Evolutionary conservation across 176 grass and related monocot species (phyloP), one percentile per base, ranked within the genome.

Genomic region (Saccharum spontaneum): DNA sequence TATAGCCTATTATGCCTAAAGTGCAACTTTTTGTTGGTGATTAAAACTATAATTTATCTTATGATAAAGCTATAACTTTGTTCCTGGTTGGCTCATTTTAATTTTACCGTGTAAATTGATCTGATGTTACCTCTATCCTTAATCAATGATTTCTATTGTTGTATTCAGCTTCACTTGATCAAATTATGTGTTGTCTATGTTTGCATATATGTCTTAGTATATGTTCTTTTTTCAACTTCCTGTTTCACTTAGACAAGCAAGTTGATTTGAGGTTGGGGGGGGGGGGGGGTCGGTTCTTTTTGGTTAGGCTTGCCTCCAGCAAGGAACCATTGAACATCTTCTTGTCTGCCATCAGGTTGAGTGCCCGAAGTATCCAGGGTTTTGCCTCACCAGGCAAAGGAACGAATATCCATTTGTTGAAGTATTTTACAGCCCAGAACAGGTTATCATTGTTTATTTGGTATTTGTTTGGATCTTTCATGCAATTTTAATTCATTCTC

Each of bases 361-460:
- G 78, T 98, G 95, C 72, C 92, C 95, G 72, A 98, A 98, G 91
- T 95, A 93, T 90, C 95, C 95, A 48, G 89, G 92, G 63, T 98
- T 98, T 95, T 93, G 95, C 76, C 88, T 98, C 16, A 83, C 92
- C 23, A 93, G 95, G 72, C 92, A 92, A 61, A 98, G n/a, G 82
- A 98, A 89, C 7, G 95, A 98, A 16, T 98, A 98, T 87, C 95
- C 95, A 57, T 98, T 98, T 76, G 83, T 98, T 93, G 95, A 98
- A 92, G 90, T 98, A 79, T 98, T 95, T 93, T 88, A 93, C 76
- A 93, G 79, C 34, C 95, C 95, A 57, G 92, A 98, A 81, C 92
- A 97, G 87, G 95, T 98, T 46, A 48, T n/a, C 61, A 23, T 87
- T 54, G 9, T 80, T 75, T 28, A 43, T 61, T 76, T 73, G 15